Evolutionary conservation across 768 basidiomycete genomes (phyloP).

Genomic region (Suillus alpinus): DNA sequence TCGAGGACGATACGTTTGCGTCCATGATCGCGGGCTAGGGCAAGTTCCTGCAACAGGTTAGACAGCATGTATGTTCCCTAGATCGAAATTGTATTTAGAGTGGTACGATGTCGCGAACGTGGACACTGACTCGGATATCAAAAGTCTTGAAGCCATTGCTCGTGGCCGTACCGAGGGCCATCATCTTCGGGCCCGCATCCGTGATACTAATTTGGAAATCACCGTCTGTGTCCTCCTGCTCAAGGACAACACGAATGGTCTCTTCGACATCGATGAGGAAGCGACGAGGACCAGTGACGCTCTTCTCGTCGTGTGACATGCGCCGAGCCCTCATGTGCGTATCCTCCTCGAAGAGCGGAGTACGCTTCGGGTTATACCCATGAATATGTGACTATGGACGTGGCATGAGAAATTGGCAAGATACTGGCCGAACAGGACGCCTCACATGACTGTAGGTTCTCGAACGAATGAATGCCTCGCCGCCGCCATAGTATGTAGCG

Average conservation of each 20-base stretch:
- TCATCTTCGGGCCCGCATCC: constrained; percentile 94
- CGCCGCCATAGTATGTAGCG: constrained; percentile 78
- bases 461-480: constrained; percentile 75
- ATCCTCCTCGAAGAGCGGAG: constrained; percentile 76
- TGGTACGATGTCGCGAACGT: neutral
- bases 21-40: constrained; percentile 91
- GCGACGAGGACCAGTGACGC: constrained; percentile 72
- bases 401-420: constrained; percentile 20
- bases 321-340: constrained; percentile 70
- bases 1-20: constrained; percentile 98
- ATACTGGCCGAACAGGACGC: constrained; percentile 20
- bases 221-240: constrained; percentile 97
- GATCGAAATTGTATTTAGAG: constrained; percentile 13
- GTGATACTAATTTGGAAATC: constrained; percentile 96
- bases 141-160: constrained; percentile 98
- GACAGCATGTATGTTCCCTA: constrained; percentile 99
- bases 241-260: constrained; percentile 92
- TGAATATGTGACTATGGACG: constrained; percentile 60
- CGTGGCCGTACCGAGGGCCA: constrained; percentile 93
- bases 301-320: constrained; percentile 92
- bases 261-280: constrained; percentile 98
- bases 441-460: constrained; percentile 85
- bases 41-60: constrained; percentile 97
- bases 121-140: constrained; percentile 75
- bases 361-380: constrained; percentile 67